Percentiles rank a stretch among this genome's conserved stretches.
These are phyloP conservation scores for Athelia psychrophila DNA, from an alignment of 1,284 basidiomycete species.

Conservation along the genomic window DNA sequence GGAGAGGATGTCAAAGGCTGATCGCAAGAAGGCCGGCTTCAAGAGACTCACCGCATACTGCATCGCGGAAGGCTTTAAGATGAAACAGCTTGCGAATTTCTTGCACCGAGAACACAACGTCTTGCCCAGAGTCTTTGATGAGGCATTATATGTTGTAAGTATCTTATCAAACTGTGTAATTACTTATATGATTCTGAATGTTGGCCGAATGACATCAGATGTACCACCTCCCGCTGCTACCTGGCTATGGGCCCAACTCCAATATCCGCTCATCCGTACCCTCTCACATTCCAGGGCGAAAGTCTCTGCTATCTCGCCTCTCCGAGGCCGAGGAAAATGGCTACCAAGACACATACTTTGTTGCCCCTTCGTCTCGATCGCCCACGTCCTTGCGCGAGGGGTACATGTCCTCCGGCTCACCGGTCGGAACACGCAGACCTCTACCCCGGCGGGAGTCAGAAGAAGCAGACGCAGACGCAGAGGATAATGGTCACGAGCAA, in stretches of 20 bases:
- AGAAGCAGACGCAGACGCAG: conserved; percentile 17
- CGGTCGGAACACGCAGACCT: conserved; percentile 29
- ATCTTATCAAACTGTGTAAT: too few species aligned
- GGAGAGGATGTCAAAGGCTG: conserved; percentile 78
- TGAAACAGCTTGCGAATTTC: conserved; percentile 80
- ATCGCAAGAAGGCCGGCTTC: conserved; percentile 73
- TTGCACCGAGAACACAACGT: conserved; percentile 94
- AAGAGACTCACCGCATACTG: conserved; percentile 86
- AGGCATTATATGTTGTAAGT: conserved; percentile 88
- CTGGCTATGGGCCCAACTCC: conserved; percentile 85
- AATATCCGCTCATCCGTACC: conserved; percentile 83
- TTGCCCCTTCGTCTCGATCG: conserved; percentile 30
- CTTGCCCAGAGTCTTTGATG: conserved; percentile 85
- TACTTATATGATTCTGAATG: too few species aligned
- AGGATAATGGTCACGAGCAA: conserved; percentile 1
- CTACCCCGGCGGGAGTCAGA: conserved; percentile 6
- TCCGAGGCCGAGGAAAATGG: conserved; percentile 89
- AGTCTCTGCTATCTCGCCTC: conserved; percentile 63
- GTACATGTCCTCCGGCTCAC: conserved; percentile 53
- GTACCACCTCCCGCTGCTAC: conserved; percentile 89
- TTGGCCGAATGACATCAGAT: conserved; percentile 45
- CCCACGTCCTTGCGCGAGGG: conserved; percentile 39
- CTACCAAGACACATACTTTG: conserved; percentile 85
- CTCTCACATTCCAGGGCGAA: conserved; percentile 54
- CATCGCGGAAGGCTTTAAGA: conserved; percentile 78